Evolutionary conservation across 1,284 basidiomycete genomes (phyloP), one percentile per base, ranked within the genome.

Genomic region (Trametes versicolor): DNA sequence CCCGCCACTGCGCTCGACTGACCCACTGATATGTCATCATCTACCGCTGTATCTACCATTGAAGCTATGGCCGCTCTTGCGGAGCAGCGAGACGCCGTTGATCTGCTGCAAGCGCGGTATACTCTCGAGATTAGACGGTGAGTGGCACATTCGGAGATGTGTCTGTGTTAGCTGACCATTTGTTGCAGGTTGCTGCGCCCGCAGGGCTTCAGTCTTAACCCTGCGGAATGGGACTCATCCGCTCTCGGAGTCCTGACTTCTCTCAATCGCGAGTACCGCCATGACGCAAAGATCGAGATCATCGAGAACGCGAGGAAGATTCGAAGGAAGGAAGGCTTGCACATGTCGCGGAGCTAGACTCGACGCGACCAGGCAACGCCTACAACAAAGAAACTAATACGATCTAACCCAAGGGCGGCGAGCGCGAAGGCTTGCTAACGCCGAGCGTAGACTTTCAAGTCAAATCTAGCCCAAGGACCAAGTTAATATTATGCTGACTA

Each of bases 281-380:
- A 43, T 29, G 23, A 55, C 13, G 37, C 25, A 17, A 43, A 29
- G 39, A 36, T 36, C 7, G 37, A 55, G 4, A 55, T 55, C 13
- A 8, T 29, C 13, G 34, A 27, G 39, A 55, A 55, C 39, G 25
- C 23, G 3, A 41, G 39, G 53, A 55, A 43, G 39, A 55, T 55
- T 1, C 37, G 37, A 15, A 29, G 15, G 4, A 41, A 41, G 39
- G 19, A 19, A 7, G 39, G 53, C 39, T 17, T 53, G 10, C 17
- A 43, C n/a, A n/a, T n/a, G n/a, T n/a, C n/a, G n/a, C n/a, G n/a
- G n/a, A n/a, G n/a, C n/a, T n/a, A n/a, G n/a, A n/a, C n/a, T n/a
- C n/a, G n/a, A n/a, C n/a, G n/a, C n/a, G n/a, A n/a, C n/a, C n/a
- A n/a, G n/a, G n/a, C n/a, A n/a, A n/a, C n/a, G n/a, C n/a, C n/a